Evolutionary conservation across 1,284 basidiomycete species (phyloP), one percentile per base, ranked within the genome.

Genomic region (Tylopilus sp.): DNA sequence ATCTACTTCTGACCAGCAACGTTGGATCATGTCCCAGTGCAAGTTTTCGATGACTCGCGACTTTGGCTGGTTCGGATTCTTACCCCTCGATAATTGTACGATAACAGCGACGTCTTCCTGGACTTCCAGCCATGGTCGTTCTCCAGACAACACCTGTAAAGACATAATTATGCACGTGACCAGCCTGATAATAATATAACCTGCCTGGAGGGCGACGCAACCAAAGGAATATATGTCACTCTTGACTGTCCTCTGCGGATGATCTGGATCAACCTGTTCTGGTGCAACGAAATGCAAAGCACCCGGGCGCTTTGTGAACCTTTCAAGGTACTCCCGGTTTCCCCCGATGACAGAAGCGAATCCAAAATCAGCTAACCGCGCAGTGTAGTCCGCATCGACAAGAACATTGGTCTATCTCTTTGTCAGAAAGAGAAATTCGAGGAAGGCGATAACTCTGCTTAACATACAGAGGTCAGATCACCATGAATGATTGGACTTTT

Each of bases 1-100:
- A 22, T 62, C 53, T 1, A 22, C 4, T 2, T 19, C 9, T n/a
- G 67, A 61, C 64, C 69, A 71, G 19, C 69, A 72, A 1, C 19
- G 18, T 38, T 64, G 61, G 44, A 72, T 59, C 0, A 71, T 54
- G 8, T 53, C 13, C 71, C 69, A 71, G 22, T 69, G 62, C 0
- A 19, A 24, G 18, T 71, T 54, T 29, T 62, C 32, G 12, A 61
- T 15, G 15, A 22, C 33, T 8, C 16, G 7, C 39, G 10, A 57
- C 15, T 39, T 29, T 29, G 60, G 60, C 26, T 47, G 18, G 1
- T 22, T 8, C 0, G 60, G 60, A 8, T 57, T 61, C 1, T 49
- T 6, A 3, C 60, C 60, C 16, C 26, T 44, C 3, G 33, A 33
- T 9, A 61, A 49, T 26, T 15, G 26, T 9, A 61, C 22, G 5